Evolutionary conservation across 345 rosid genomes (phyloP), one percentile per base, ranked within the genome.

Genomic region (Stellera chamaejasme): DNA sequence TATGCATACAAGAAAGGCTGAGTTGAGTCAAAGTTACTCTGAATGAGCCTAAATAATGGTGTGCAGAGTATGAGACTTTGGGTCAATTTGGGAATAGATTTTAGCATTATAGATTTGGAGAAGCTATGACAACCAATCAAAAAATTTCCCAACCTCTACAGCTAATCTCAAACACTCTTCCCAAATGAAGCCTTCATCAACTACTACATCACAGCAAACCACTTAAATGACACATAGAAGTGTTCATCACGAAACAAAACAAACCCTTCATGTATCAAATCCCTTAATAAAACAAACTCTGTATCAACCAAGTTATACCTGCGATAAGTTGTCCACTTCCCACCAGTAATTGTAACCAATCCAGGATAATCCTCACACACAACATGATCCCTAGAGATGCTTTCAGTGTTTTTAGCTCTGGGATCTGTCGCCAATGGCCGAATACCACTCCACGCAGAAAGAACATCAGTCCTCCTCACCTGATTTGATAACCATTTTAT

Each of bases 401-500:
- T 89, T 71, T 93, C 99, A 13, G 99, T 93, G 75, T 66, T 93
- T 72, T 86, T 89, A 49, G 91, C 96, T 16, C 82, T 73, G 50
- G 99, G 99, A 75, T 88, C 96, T 48, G 59, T 60, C 27, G 97
- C 99, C 77, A 92, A 69, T 25, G 98, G 98, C 44, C 98, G 97
- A 61, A 92, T 92, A 36, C 99, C 99, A 77, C 99, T 92, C 98
- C 98, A 92, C 44, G 96, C 98, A 56, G 98, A 92, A 60, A 92
- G 97, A 68, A 92, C 97, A 82, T 92, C 98, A 19, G 70, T 43
- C 41, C 99, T 90, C 6, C 98, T 82, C 8, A 92, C 98, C 98
- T 88, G 67, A 45, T 46, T 53, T 15, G 51, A 58, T 39, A 54
- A 52, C 32, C 46, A 54, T 19, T 57, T 62, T 32, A 68, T 23